Conservation (phyloP, 345 rosid species). For the Eucalyptus albens region DNA sequence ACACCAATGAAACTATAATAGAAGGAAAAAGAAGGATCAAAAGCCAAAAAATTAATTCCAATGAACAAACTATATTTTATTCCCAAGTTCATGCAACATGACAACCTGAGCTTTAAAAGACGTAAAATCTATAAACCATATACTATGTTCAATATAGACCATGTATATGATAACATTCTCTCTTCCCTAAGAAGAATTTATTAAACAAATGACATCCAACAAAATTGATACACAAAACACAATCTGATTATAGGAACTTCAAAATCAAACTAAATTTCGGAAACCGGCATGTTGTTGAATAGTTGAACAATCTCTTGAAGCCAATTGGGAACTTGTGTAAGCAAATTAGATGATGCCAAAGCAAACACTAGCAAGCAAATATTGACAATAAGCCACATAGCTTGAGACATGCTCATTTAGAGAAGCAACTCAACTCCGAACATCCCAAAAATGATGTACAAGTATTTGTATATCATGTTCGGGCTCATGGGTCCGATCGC, state of each 20-base stretch:
- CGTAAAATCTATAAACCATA: rapidly evolving
- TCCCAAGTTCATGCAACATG: too few relatives aligned
- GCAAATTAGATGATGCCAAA: not conserved
- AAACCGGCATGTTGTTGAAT: rapidly evolving
- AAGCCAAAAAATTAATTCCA: not conserved
- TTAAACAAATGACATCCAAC: not conserved
- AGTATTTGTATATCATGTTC: rapidly evolving
- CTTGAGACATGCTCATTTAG: not conserved
- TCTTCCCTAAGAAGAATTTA: not conserved
- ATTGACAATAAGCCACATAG: not conserved
- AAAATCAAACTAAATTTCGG: not conserved
- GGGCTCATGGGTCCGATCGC: not conserved
- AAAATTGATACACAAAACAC: not conserved
- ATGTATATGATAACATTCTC: not conserved
- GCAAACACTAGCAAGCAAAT: not conserved
- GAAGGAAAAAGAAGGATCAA: not conserved
- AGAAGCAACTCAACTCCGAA: not conserved
- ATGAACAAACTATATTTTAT: too few relatives aligned
- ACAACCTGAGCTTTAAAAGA: too few relatives aligned
- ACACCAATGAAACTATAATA: not conserved
- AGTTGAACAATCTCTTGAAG: not conserved
- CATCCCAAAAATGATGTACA: not conserved
- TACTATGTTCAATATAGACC: not conserved
- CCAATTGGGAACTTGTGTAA: rapidly evolving
- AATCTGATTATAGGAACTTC: rapidly evolving